Conservation (phyloP, 78 protist species). For the Dictyostelium purpureum region DNA sequence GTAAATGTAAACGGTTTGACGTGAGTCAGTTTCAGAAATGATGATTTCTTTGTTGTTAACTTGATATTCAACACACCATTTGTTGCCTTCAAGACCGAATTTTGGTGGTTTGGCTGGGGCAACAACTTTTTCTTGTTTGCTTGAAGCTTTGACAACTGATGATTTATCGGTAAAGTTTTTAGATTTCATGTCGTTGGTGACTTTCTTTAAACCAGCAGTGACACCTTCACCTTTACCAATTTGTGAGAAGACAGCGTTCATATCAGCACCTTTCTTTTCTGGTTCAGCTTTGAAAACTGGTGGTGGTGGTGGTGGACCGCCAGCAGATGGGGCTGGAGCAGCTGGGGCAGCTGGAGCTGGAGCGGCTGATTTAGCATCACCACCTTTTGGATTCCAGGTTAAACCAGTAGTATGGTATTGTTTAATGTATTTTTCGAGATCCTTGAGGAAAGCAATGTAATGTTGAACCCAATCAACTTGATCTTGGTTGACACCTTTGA, state of each 20-base stretch:
- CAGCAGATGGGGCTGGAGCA: constrained; percentile 57
- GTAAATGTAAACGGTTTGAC: constrained; percentile 87
- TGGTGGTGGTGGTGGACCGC: constrained; percentile 64
- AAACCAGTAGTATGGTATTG: constrained; percentile 86
- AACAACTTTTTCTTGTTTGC: constrained; percentile 45
- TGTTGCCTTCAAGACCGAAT: constrained; percentile 85
- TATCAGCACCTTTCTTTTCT: constrained; percentile 16
- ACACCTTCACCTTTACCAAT: constrained; percentile 87
- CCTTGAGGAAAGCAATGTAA: constrained; percentile 52
- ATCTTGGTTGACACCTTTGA: constrained; percentile 86
- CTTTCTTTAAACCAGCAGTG: constrained; percentile 90
- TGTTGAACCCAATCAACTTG: constrained; percentile 79
- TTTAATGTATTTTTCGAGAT: constrained; percentile 81
- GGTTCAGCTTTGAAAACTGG: constrained; percentile 57
- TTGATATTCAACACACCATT: constrained; percentile 91
- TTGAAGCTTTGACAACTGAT: constrained; percentile 73
- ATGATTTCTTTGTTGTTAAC: constrained; percentile 59
- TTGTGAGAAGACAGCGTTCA: constrained; percentile 74
- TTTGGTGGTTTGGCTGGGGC: constrained; percentile 55
- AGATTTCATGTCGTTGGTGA: constrained; percentile 85
- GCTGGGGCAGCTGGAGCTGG: constrained; percentile 62
- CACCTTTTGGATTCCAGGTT: constrained; percentile 85
- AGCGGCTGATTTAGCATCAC: constrained; percentile 64
- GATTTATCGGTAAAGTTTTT: constrained; percentile 85
- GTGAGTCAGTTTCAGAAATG: constrained; percentile 66